These are phyloP conservation scores for Fusarium sp. DNA, from an alignment of 2,329 filamentous ascomycete species.

Conservation along the genomic window DNA sequence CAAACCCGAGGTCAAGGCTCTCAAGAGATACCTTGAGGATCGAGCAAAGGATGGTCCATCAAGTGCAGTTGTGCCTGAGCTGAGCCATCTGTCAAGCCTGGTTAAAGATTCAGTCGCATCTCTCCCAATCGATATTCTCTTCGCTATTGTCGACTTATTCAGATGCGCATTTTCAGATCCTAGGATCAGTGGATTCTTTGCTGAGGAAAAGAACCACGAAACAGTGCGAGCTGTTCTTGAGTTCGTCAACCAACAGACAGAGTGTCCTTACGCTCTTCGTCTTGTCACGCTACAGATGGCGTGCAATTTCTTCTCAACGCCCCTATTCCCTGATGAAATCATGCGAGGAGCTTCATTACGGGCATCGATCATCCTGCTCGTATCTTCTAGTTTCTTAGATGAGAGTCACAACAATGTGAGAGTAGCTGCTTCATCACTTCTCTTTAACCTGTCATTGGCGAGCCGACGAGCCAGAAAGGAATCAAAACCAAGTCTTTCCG, in stretches of 20 bases:
- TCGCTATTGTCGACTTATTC: slow-evolving; percentile 87
- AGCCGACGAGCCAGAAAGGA: slow-evolving; percentile 75
- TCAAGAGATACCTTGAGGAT: slow-evolving; percentile 78
- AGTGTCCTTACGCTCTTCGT: slow-evolving; percentile 83
- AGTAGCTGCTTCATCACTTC: slow-evolving; percentile 83
- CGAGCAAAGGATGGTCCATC: slow-evolving; percentile 69
- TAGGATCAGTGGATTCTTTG: slow-evolving; percentile 84
- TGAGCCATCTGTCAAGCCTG: slow-evolving; percentile 73
- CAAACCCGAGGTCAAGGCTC: slow-evolving; percentile 69
- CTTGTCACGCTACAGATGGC: slow-evolving; percentile 85
- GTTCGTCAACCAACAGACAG: slow-evolving; percentile 66
- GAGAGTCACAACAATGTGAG: slow-evolving; percentile 78
- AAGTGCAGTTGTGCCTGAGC: slow-evolving; percentile 77
- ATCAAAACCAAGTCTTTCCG: slow-evolving; percentile 69
- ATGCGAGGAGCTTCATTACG: slow-evolving; percentile 66
- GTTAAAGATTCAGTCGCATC: slow-evolving; percentile 66
- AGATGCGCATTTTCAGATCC: slow-evolving; percentile 82
- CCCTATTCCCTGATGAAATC: slow-evolving; percentile 76
- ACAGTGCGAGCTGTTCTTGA: slow-evolving; percentile 73
- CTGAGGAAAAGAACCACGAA: slow-evolving; percentile 76
- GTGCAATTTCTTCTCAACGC: slow-evolving; percentile 86
- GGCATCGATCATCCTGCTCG: slow-evolving; percentile 72
- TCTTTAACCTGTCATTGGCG: slow-evolving; percentile 83
- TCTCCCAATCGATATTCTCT: slow-evolving; percentile 75
- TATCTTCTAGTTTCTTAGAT: slow-evolving; percentile 84